A percentile compares a stretch with the other conserved stretches of the same genome.
Conservation (phyloP, 1,284 basidiomycete genomes). For the Laetiporus sulphureus region DNA sequence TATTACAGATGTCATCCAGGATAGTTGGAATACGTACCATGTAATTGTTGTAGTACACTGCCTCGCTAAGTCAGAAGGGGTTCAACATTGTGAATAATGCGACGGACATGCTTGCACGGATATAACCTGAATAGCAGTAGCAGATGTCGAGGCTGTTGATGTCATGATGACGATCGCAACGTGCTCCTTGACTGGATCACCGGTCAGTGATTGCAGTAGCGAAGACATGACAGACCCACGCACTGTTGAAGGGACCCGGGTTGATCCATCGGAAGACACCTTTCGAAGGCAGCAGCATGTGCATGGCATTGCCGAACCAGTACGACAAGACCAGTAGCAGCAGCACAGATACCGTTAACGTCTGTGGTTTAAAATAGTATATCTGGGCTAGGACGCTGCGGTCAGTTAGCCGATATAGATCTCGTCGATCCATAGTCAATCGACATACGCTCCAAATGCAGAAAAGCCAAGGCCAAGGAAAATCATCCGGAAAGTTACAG, state of each 20-base stretch:
- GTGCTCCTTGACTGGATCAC: constrained; percentile 47
- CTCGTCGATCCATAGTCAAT: too few relatives aligned
- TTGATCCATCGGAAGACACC: constrained; percentile 35
- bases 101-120: constrained; percentile 18
- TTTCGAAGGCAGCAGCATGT: constrained; percentile 20
- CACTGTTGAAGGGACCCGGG: constrained; percentile 49
- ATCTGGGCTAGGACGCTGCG: constrained; percentile 29
- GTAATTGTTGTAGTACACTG: constrained; percentile 27
- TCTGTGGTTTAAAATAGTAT: constrained; percentile 41
- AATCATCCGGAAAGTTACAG: constrained; percentile 40
- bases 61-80: not conserved
- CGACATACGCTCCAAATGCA: constrained; percentile 25
- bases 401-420: too few relatives aligned
- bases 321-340: constrained; percentile 52
- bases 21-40: constrained; percentile 7
- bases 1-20: not conserved
- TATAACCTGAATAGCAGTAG: constrained; percentile 26
- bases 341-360: constrained; percentile 49
- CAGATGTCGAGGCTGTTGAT: constrained; percentile 24
- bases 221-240: not conserved
- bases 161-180: constrained; percentile 54
- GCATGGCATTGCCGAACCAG: constrained; percentile 34
- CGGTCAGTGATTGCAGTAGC: too few relatives aligned
- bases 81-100: not conserved
- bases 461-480: constrained; percentile 42